Percentiles rank a stretch among this genome's conserved stretches.
These are phyloP conservation scores for Scutellaria baicalensis DNA, from an alignment of 257 asterid genomes.

Conservation along the genomic window DNA sequence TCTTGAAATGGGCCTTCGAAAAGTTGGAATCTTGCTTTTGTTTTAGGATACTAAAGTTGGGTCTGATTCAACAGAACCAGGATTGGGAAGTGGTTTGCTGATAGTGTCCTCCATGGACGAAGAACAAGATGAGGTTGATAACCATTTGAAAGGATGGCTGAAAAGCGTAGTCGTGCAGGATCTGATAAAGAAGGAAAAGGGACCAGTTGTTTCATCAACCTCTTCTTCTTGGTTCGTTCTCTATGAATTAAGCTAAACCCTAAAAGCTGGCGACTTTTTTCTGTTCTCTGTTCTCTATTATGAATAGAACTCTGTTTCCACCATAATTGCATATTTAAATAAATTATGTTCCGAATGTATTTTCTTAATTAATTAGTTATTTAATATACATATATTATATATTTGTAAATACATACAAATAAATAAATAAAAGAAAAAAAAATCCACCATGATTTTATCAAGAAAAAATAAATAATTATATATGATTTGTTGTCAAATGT, in stretches of 20 bases:
- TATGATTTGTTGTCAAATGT: too few species aligned
- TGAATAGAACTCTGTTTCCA: too few species aligned
- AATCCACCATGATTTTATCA: too few species aligned
- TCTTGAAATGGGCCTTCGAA: constrained; percentile 14
- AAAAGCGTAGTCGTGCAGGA: constrained; percentile 1
- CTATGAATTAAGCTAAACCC: neutral
- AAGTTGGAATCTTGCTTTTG: constrained; percentile 14
- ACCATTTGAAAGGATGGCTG: constrained; percentile 2
- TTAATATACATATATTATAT: too few species aligned
- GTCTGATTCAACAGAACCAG: neutral
- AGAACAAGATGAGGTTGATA: constrained; percentile 11
- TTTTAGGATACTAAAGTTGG: constrained; percentile 6
- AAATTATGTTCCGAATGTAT: too few species aligned
- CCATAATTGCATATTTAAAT: too few species aligned
- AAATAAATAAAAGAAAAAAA: too few species aligned
- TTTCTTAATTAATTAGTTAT: too few species aligned
- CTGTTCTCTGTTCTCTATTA: too few species aligned
- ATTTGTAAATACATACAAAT: too few species aligned
- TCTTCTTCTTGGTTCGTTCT: neutral
- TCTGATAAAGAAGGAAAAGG: constrained; percentile 3
- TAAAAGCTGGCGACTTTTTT: neutral
- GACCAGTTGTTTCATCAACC: constrained; percentile 15
- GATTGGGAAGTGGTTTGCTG: neutral
- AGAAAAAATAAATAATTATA: too few species aligned
- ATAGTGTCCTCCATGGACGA: neutral